Conservation (phyloP, 352 stramenopile species). For the Phytophthora colocasiae region DNA sequence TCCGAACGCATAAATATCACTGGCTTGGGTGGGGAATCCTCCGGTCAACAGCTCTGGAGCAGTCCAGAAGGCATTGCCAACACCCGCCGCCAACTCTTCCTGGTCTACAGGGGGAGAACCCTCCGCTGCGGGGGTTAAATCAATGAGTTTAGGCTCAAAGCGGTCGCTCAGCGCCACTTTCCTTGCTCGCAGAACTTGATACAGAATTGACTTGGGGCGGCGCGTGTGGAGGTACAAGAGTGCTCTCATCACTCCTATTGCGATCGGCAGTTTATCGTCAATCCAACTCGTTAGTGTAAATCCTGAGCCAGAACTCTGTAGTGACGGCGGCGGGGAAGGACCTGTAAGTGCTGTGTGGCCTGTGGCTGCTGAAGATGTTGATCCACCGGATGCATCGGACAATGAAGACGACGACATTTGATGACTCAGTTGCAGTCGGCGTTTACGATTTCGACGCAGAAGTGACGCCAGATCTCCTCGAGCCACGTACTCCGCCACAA, state of each 20-base stretch:
- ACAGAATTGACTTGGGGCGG: slow-evolving; percentile 21
- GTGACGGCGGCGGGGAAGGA: slow-evolving; percentile 15
- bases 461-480: slow-evolving; percentile 33
- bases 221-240: slow-evolving; percentile 37
- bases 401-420: slow-evolving; percentile 27
- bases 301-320: slow-evolving; percentile 28
- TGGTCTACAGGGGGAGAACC: slow-evolving; percentile 25
- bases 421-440: slow-evolving; percentile 14
- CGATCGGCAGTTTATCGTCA: slow-evolving; percentile 35
- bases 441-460: slow-evolving; percentile 21
- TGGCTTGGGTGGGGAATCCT: slow-evolving; percentile 55
- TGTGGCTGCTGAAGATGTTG: slow-evolving; percentile 6
- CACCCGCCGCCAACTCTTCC: slow-evolving; percentile 31
- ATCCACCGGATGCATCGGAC: slow-evolving; percentile 16
- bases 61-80: slow-evolving; percentile 40
- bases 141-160: slow-evolving; percentile 32
- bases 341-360: slow-evolving; percentile 7
- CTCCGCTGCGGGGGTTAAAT: slow-evolving; percentile 32
- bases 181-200: slow-evolving; percentile 31
- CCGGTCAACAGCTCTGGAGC: slow-evolving; percentile 62
- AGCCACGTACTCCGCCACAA: slow-evolving; percentile 28
- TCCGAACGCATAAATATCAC: slow-evolving; percentile 75
- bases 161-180: slow-evolving; percentile 36
- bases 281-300: slow-evolving; percentile 32
- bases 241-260: slow-evolving; percentile 25